These are phyloP conservation scores for Uronychia setigera DNA, from an alignment of 73 alveolate genomes.

Conservation along the genomic window DNA sequence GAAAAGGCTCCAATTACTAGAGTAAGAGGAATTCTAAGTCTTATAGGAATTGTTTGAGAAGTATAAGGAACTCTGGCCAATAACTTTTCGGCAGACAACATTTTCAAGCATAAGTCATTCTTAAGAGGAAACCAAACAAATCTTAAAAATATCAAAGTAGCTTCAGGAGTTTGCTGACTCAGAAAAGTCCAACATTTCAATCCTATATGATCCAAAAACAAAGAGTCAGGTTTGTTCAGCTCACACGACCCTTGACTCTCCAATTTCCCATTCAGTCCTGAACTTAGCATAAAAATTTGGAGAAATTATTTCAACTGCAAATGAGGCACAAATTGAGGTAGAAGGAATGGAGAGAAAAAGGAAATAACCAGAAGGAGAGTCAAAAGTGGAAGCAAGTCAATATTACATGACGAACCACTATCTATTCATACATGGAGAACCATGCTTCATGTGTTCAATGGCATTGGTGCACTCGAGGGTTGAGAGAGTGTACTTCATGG, in stretches of 20 bases:
- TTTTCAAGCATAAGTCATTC: background rate
- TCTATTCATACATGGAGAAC: constrained; percentile 44
- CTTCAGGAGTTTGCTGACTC: background rate
- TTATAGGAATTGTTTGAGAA: background rate
- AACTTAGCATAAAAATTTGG: background rate
- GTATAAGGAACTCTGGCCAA: background rate
- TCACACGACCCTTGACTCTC: background rate
- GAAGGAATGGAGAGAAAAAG: background rate
- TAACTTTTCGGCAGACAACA: background rate
- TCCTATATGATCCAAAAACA: background rate
- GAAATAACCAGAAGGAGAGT: background rate
- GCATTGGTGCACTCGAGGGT: constrained; percentile 60
- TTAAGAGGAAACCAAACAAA: background rate
- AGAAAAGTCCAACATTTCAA: background rate
- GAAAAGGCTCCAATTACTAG: background rate
- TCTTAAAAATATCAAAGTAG: background rate
- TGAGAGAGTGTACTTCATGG: constrained; percentile 52
- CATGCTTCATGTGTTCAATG: constrained; percentile 68
- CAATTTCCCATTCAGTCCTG: background rate
- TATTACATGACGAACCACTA: constrained; percentile 57
- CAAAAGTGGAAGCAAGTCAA: constrained; percentile 22
- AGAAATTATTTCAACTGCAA: background rate
- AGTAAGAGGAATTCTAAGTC: background rate
- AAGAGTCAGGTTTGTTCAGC: background rate
- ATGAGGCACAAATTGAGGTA: background rate